phyloP scores from a whole-genome alignment of 306 rosid species.

The Myrica gale region DNA sequence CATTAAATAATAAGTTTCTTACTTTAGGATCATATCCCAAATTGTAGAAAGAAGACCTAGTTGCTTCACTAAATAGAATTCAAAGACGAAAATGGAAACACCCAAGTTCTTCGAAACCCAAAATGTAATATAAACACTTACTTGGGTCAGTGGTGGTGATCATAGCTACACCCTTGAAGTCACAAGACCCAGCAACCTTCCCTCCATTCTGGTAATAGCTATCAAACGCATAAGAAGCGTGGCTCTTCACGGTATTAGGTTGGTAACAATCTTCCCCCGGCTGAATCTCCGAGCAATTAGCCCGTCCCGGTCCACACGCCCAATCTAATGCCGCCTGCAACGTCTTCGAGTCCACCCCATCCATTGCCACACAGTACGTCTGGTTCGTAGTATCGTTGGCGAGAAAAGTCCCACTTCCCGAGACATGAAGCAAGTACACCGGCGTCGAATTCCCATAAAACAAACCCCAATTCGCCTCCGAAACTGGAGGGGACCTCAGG shows the following conservation, averaged over 20 bases:
- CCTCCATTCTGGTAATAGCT: conserved; percentile 76
- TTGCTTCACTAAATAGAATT: not conserved
- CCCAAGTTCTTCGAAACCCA: not conserved
- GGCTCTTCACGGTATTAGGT: conserved; percentile 75
- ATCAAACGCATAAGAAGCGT: conserved; percentile 88
- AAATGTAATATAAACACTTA: conserved; percentile 35
- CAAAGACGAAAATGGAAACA: conserved; percentile 3
- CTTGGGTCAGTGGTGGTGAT: conserved; percentile 87
- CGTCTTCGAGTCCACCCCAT: conserved; percentile 57
- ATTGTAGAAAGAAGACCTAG: conserved; percentile 1
- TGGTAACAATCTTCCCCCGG: conserved; percentile 75
- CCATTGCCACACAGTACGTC: conserved; percentile 69
- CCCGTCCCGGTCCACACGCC: conserved; percentile 78
- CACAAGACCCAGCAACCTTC: conserved; percentile 66
- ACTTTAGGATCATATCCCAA: conserved; percentile 17
- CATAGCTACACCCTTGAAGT: conserved; percentile 77
- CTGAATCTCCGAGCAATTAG: conserved; percentile 83
- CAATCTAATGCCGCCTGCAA: conserved; percentile 91
- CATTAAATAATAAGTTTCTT: not conserved
- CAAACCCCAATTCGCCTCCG: conserved; percentile 85
- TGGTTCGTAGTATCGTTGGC: conserved; percentile 72
- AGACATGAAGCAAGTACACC: conserved; percentile 68
- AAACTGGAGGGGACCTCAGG: conserved; percentile 70
- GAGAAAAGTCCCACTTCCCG: conserved; percentile 70
- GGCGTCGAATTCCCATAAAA: conserved; percentile 70